Evolutionary conservation across 108 stramenopile species (phyloP).

Genomic region (Ochromonas danica): DNA sequence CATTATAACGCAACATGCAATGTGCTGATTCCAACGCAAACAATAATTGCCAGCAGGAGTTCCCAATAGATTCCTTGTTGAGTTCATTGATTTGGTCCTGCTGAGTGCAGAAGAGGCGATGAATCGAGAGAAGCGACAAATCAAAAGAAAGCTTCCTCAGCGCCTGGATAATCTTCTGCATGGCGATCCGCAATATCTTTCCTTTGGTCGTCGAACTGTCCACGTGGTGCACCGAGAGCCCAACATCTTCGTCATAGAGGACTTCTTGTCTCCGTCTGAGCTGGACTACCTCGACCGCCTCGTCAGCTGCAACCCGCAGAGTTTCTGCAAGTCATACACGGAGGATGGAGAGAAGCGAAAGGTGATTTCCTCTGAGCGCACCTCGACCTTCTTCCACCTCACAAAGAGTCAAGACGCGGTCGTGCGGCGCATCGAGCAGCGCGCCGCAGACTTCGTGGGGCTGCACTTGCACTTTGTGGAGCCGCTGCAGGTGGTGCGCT

Average conservation of each 20-base stretch:
- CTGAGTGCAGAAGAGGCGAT: too few relatives aligned
- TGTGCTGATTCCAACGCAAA: too few relatives aligned
- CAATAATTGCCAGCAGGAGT: too few relatives aligned
- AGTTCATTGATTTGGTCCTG: too few relatives aligned
- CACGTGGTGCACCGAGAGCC: conserved; percentile 31
- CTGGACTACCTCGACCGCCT: neutral
- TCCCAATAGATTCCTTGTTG: too few relatives aligned
- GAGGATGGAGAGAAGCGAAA: neutral
- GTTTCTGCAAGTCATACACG: conserved; percentile 3
- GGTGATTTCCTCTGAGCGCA: conserved; percentile 13
- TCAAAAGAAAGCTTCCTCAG: too few relatives aligned
- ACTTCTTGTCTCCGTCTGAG: conserved; percentile 21
- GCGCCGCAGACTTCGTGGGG: conserved; percentile 37
- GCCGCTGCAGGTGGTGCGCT: conserved; percentile 33
- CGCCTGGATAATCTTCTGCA: too few relatives aligned
- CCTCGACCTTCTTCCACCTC: conserved; percentile 24
- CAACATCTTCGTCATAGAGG: neutral
- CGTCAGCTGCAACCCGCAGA: neutral
- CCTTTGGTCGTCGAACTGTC: too few relatives aligned
- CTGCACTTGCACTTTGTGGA: conserved; percentile 18
- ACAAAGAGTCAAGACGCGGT: conserved; percentile 20
- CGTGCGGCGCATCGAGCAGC: conserved; percentile 31
- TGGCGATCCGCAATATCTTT: too few relatives aligned
- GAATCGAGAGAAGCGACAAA: too few relatives aligned
- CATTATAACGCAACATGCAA: too few relatives aligned